Conservation (phyloP, 2,329 filamentous ascomycete genomes). For the Verticillium albo-atrum region DNA sequence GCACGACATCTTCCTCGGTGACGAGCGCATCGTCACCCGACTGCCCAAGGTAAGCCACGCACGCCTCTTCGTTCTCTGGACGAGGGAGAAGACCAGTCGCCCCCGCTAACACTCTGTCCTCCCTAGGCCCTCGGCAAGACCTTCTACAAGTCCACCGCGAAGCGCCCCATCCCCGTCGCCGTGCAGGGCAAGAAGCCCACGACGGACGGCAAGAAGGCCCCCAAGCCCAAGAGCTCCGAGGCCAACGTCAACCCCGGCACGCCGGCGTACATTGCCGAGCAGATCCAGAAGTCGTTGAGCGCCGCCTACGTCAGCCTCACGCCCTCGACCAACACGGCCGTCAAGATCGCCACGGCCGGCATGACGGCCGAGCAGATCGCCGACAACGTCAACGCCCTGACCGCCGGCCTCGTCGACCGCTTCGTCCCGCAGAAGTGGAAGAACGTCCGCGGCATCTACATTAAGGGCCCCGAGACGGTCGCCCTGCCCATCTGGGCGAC, state of each 20-base stretch:
- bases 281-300: slow-evolving; percentile 73
- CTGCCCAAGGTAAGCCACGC: slow-evolving; percentile 33
- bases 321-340: slow-evolving; percentile 72
- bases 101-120: neutral
- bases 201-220: slow-evolving; percentile 49
- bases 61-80: neutral
- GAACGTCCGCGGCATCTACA: slow-evolving; percentile 77
- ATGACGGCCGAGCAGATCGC: slow-evolving; percentile 73
- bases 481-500: slow-evolving; percentile 94
- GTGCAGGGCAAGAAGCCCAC: slow-evolving; percentile 61
- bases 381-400: slow-evolving; percentile 75
- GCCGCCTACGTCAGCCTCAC: slow-evolving; percentile 78
- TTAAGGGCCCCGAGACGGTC: slow-evolving; percentile 86
- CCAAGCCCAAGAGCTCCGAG: slow-evolving; percentile 50
- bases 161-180: slow-evolving; percentile 81
- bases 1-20: slow-evolving; percentile 91
- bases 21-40: slow-evolving; percentile 74
- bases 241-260: slow-evolving; percentile 43
- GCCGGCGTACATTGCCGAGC: slow-evolving; percentile 66
- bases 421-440: slow-evolving; percentile 83
- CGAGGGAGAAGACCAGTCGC: neutral
- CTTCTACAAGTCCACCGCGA: slow-evolving; percentile 79
- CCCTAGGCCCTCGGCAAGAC: slow-evolving; percentile 72
- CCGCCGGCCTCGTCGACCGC: slow-evolving; percentile 66
- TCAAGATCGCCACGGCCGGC: slow-evolving; percentile 72